phyloP scores from a whole-genome alignment of 2,329 filamentous ascomycete species.

The Dothistroma pini region DNA sequence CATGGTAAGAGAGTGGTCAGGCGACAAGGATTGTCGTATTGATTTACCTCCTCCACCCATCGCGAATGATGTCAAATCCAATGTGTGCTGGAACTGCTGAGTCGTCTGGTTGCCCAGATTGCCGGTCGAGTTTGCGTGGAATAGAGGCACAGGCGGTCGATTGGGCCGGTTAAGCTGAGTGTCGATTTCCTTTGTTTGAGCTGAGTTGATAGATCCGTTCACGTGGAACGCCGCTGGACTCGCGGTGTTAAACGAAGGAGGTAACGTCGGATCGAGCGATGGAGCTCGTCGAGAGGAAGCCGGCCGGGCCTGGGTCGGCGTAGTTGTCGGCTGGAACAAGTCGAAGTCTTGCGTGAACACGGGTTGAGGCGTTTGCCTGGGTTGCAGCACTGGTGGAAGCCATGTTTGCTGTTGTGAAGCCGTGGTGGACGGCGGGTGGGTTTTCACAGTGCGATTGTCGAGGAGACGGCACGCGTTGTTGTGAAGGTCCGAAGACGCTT shows the following conservation, averaged over 20 bases:
- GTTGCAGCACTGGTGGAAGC: slow-evolving; percentile 60
- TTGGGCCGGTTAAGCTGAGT: slow-evolving; percentile 19
- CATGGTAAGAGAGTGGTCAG: slow-evolving; percentile 26
- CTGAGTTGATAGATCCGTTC: slow-evolving; percentile 51
- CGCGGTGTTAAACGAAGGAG: slow-evolving; percentile 55
- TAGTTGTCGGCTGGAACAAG: slow-evolving; percentile 59
- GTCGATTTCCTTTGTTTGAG: slow-evolving; percentile 23
- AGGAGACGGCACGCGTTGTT: slow-evolving; percentile 29
- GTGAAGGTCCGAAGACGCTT: slow-evolving; percentile 36
- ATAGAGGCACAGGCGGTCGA: slow-evolving; percentile 68
- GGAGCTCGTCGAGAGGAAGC: slow-evolving; percentile 47
- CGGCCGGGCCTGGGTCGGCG: slow-evolving; percentile 38
- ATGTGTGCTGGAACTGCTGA: slow-evolving; percentile 42
- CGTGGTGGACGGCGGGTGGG: slow-evolving; percentile 76
- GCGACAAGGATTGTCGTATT: slow-evolving; percentile 7
- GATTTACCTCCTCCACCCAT: slow-evolving; percentile 57
- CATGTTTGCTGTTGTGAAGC: slow-evolving; percentile 71
- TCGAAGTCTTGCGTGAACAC: slow-evolving; percentile 66
- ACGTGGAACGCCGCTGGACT: slow-evolving; percentile 57
- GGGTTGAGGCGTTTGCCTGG: slow-evolving; percentile 47
- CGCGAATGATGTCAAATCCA: slow-evolving; percentile 36
- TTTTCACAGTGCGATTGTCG: slow-evolving; percentile 55
- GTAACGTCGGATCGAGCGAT: slow-evolving; percentile 53
- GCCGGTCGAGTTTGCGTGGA: slow-evolving; percentile 48
- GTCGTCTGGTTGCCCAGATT: slow-evolving; percentile 22